These are phyloP conservation scores for Chaetomium fimeti DNA, from an alignment of 495 filamentous ascomycete species.

Conservation along the genomic window DNA sequence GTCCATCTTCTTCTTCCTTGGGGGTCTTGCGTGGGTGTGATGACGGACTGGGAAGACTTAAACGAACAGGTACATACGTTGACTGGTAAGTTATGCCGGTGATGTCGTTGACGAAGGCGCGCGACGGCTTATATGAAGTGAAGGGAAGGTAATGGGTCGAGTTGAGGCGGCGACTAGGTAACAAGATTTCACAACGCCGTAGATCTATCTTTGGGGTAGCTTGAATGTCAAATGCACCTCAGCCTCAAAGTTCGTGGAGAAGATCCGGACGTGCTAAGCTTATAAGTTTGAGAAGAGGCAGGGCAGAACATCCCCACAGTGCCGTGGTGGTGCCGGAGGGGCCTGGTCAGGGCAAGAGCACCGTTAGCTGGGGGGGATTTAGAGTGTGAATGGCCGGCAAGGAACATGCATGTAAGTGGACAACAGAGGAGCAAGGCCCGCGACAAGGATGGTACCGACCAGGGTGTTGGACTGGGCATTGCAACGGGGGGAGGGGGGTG, in stretches of 20 bases:
- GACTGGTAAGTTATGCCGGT: conserved; percentile 20
- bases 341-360: conserved; percentile 22
- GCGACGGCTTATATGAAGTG: conserved; percentile 34
- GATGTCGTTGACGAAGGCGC: conserved; percentile 15
- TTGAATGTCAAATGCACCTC: conserved; percentile 30
- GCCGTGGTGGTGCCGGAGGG: conserved; percentile 18
- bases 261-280: conserved; percentile 34
- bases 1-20: conserved; percentile 33
- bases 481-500: conserved; percentile 6
- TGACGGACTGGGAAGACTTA: conserved; percentile 18
- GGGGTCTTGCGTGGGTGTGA: neutral
- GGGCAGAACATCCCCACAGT: conserved; percentile 33
- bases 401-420: conserved; percentile 31
- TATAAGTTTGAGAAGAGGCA: conserved; percentile 33
- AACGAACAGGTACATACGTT: conserved; percentile 34
- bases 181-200: conserved; percentile 27
- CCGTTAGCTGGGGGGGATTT: conserved; percentile 20
- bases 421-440: conserved; percentile 24
- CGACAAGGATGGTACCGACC: conserved; percentile 21
- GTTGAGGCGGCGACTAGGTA: conserved; percentile 29
- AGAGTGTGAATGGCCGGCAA: conserved; percentile 26
- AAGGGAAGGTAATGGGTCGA: conserved; percentile 18
- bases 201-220: conserved; percentile 39
- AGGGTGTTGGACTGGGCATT: conserved; percentile 18
- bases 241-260: conserved; percentile 36